Conservation (phyloP, 805 yeast species). For the Yamadazyma nakazawae region DNA sequence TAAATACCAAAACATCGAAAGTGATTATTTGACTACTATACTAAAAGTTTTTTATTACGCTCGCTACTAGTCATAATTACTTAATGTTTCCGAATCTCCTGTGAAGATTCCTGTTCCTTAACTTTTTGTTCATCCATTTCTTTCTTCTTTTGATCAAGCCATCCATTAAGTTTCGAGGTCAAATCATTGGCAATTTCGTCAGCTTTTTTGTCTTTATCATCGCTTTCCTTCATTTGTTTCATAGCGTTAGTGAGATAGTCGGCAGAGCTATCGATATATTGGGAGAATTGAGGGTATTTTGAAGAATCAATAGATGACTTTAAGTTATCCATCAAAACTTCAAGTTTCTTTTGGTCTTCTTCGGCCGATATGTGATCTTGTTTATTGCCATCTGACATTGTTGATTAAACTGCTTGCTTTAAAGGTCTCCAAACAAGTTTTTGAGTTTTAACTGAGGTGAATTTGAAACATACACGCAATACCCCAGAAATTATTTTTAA, state of each 20-base stretch:
- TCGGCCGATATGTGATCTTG: background rate
- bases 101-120: background rate
- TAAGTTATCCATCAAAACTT: slow-evolving; percentile 7
- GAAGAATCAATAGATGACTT: slow-evolving; percentile 25
- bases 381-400: background rate
- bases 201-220: slow-evolving; percentile 32
- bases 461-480: background rate
- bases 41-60: background rate
- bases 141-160: slow-evolving; percentile 21
- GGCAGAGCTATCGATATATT: slow-evolving; percentile 25
- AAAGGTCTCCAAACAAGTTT: background rate
- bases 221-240: slow-evolving; percentile 27
- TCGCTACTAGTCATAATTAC: background rate
- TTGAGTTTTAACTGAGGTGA: background rate
- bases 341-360: background rate
- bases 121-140: slow-evolving; percentile 6
- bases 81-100: background rate
- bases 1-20: background rate
- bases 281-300: slow-evolving; percentile 24
- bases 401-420: background rate
- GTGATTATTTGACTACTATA: background rate
- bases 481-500: background rate
- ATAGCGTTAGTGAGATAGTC: slow-evolving; percentile 24
- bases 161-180: slow-evolving; percentile 22
- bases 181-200: slow-evolving; percentile 36